Base-by-base conservation (phyloP, 2,329 filamentous ascomycete genomes). In the Penicillium sp. region DNA sequence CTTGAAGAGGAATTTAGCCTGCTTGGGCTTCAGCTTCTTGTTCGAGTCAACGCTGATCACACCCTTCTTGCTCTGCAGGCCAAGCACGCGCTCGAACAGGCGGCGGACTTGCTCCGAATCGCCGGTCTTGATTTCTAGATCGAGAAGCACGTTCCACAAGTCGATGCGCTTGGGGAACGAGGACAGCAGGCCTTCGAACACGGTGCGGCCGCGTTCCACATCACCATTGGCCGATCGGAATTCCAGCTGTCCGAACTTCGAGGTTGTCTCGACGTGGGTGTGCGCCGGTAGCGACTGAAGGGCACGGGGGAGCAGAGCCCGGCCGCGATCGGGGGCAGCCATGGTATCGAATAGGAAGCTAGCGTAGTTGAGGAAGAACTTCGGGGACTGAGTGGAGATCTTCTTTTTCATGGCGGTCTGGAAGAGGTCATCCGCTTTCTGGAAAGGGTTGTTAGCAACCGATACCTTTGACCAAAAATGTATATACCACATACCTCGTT, bases 291-390 rank as follows among this genome's bases (percentile, higher is more conserved):
- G 80, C 6, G 87, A 86, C 68, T 97, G 90, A 7, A 86, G 82
- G 11, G 93, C 91, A 28, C 91, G 85, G 2, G 84, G 77, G 4
- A 97, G 80, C 10, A 98, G 79, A 1, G 80, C 81, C 39, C 89
- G 84, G 3, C 83, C 86, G 6, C 83, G 80, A n/a, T 84, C 83
- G 1, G 88, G 79, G 8, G 84, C 77, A 42, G 78, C 74, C 44
- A 80, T 70, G 1, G 80, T 86, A 43, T 84, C 82, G 70, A 95
- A 85, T 40, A 98, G 76, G 77, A 96, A 97, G 57, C 86, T 85
- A 16, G 90, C 91, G 68, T 96, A 97, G 73, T 97, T 96, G 67
- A 85, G 76, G 87, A 90, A 98, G 53, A 96, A 81, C 37, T 83
- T 79, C 7, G 87, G 83, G 4, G 83, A 80, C 51, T 83, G 81